Percentiles rank a stretch among this genome's conserved stretches.
Evolutionary conservation across 108 stramenopile species (phyloP).

Genomic region (Seminavis robusta): DNA sequence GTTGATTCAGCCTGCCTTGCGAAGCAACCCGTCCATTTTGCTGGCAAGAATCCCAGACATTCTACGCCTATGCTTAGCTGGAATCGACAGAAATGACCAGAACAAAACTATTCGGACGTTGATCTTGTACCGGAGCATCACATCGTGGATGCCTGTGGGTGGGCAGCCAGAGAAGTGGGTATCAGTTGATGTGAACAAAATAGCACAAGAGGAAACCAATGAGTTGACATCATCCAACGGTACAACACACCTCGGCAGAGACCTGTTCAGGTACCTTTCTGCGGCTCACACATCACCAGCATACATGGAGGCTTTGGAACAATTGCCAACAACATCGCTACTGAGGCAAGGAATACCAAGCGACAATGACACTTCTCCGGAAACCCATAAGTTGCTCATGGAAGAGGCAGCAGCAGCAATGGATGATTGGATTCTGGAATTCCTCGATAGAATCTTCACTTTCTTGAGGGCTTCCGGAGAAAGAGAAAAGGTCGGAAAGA

Average conservation of each 20-base stretch:
- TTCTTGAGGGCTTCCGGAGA: constrained; percentile 77
- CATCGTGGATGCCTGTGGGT: constrained; percentile 85
- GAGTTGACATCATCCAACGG: constrained; percentile 12
- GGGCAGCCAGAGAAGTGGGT: constrained; percentile 25
- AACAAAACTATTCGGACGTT: constrained; percentile 85
- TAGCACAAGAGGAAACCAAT: background rate
- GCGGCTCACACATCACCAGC: constrained; percentile 28
- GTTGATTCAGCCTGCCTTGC: constrained; percentile 65
- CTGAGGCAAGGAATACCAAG: constrained; percentile 37
- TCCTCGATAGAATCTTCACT: constrained; percentile 82
- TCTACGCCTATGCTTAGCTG: constrained; percentile 70
- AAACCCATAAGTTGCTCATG: constrained; percentile 25
- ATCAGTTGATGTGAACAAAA: background rate
- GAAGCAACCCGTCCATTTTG: constrained; percentile 51
- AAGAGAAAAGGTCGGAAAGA: constrained; percentile 77
- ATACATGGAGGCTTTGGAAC: constrained; percentile 49
- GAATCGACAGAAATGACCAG: constrained; percentile 90
- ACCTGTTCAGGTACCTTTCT: constrained; percentile 43
- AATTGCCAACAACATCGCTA: constrained; percentile 59
- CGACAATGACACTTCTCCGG: constrained; percentile 19
- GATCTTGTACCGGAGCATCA: constrained; percentile 74
- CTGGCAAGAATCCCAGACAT: constrained; percentile 71
- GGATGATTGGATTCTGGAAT: constrained; percentile 77
- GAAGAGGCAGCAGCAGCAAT: constrained; percentile 66
- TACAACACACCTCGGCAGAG: constrained; percentile 41